Evolutionary conservation across 768 basidiomycete genomes (phyloP).

Genomic region (Daedaleopsis sinensis): DNA sequence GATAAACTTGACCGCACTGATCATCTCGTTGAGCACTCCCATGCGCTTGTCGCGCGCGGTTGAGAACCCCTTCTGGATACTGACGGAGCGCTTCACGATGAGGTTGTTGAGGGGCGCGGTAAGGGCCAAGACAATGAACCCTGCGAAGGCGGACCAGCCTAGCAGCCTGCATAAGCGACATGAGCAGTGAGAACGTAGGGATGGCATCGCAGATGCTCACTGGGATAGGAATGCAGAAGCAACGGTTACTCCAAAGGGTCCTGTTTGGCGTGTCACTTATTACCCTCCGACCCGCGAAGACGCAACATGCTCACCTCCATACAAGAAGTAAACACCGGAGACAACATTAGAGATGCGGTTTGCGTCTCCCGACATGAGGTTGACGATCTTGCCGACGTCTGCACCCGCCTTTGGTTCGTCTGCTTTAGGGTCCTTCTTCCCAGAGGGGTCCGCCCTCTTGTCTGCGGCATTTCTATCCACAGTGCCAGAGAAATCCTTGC

Average conservation of each 20-base stretch:
- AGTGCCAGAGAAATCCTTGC: conserved; percentile 83
- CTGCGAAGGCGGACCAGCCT: conserved; percentile 73
- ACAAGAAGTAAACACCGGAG: conserved; percentile 65
- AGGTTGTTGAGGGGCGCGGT: conserved; percentile 75
- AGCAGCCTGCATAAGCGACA: conserved; percentile 48
- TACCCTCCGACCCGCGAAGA: neutral
- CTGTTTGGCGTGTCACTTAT: conserved; percentile 32
- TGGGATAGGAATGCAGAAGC: conserved; percentile 77
- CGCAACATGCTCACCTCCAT: conserved; percentile 49
- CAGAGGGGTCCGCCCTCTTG: conserved; percentile 34
- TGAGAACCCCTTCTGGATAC: conserved; percentile 61
- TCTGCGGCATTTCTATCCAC: conserved; percentile 52
- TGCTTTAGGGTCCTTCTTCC: conserved; percentile 35
- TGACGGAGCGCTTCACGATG: conserved; percentile 59
- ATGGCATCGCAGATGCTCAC: conserved; percentile 37
- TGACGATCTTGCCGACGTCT: conserved; percentile 88
- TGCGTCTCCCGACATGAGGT: conserved; percentile 83
- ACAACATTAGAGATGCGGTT: conserved; percentile 57
- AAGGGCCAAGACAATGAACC: conserved; percentile 68
- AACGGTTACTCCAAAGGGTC: conserved; percentile 78
- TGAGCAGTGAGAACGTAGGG: neutral
- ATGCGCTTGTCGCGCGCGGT: conserved; percentile 76
- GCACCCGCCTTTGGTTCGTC: conserved; percentile 74
- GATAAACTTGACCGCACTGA: conserved; percentile 76
- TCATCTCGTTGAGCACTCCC: conserved; percentile 76